Conservation (phyloP, 495 filamentous ascomycete species). For the Jackrogersella minutella region DNA sequence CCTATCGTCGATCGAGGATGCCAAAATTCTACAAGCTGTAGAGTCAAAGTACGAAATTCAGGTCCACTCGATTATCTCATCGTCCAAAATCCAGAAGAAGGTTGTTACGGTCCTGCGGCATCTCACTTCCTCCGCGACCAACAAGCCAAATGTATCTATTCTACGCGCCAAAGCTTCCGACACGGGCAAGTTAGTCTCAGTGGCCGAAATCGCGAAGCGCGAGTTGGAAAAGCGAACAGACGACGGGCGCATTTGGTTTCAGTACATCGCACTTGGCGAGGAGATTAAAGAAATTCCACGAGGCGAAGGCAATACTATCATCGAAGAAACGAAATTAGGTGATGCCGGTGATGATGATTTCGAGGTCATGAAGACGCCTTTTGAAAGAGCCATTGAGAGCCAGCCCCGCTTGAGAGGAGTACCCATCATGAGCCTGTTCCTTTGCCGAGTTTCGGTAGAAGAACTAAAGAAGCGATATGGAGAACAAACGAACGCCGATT, state of each 20-base stretch:
- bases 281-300: constrained; percentile 32
- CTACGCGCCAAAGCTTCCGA: constrained; percentile 62
- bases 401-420: constrained; percentile 40
- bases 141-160: constrained; percentile 36
- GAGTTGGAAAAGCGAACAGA: constrained; percentile 56
- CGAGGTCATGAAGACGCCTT: constrained; percentile 61
- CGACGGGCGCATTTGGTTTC: constrained; percentile 57
- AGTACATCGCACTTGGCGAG: constrained; percentile 62
- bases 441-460: constrained; percentile 62
- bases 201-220: constrained; percentile 70
- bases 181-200: constrained; percentile 67
- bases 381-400: constrained; percentile 51
- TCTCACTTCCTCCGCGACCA: constrained; percentile 46
- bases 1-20: constrained; percentile 35
- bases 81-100: constrained; percentile 63
- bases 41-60: constrained; percentile 51
- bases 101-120: constrained; percentile 55
- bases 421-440: constrained; percentile 65
- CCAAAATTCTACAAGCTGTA: constrained; percentile 26
- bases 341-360: constrained; percentile 59
- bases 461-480: constrained; percentile 52
- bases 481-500: constrained; percentile 38
- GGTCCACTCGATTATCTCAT: constrained; percentile 59
- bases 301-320: constrained; percentile 39
- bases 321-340: constrained; percentile 51